Evolutionary conservation across 495 filamentous ascomycete species (phyloP).

Genomic region (Hypoxylon subgilvum): DNA sequence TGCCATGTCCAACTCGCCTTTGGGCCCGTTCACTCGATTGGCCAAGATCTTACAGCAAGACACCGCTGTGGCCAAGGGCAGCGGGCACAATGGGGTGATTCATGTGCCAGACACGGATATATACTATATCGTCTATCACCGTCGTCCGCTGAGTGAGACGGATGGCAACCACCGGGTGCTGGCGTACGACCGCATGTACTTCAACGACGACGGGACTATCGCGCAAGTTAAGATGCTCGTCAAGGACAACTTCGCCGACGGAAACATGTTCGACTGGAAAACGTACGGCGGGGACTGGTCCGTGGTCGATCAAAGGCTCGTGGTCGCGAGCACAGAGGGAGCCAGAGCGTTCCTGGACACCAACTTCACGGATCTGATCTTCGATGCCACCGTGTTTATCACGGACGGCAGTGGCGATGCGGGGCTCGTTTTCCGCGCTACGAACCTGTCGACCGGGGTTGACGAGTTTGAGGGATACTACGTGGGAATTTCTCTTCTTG

Average conservation of each 20-base stretch:
- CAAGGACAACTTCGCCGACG: slow-evolving; percentile 46
- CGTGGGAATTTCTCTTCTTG: slow-evolving; percentile 21
- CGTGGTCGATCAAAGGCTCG: slow-evolving; percentile 19
- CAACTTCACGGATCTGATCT: slow-evolving; percentile 39
- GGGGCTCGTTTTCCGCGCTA: slow-evolving; percentile 40
- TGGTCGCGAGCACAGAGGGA: slow-evolving; percentile 4
- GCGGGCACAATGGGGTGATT: slow-evolving; percentile 53
- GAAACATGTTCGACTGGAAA: slow-evolving; percentile 40
- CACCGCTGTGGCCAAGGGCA: slow-evolving; percentile 46
- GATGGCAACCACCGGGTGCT: slow-evolving; percentile 53
- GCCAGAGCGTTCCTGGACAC: slow-evolving; percentile 42
- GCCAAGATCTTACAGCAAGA: slow-evolving; percentile 52
- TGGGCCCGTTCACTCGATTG: slow-evolving; percentile 49
- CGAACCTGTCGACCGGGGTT: not conserved
- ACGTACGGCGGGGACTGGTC: slow-evolving; percentile 31
- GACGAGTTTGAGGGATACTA: slow-evolving; percentile 28
- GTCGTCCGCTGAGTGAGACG: slow-evolving; percentile 49
- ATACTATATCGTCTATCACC: slow-evolving; percentile 59
- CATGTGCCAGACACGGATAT: slow-evolving; percentile 50
- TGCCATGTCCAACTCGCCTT: slow-evolving; percentile 49
- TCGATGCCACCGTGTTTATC: slow-evolving; percentile 33
- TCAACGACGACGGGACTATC: slow-evolving; percentile 52
- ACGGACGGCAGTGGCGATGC: slow-evolving; percentile 25
- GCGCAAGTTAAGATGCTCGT: slow-evolving; percentile 49
- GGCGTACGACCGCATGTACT: slow-evolving; percentile 56